These are phyloP conservation scores for Ogataea haglerorum DNA, from an alignment of 805 yeast species.

Conservation along the genomic window DNA sequence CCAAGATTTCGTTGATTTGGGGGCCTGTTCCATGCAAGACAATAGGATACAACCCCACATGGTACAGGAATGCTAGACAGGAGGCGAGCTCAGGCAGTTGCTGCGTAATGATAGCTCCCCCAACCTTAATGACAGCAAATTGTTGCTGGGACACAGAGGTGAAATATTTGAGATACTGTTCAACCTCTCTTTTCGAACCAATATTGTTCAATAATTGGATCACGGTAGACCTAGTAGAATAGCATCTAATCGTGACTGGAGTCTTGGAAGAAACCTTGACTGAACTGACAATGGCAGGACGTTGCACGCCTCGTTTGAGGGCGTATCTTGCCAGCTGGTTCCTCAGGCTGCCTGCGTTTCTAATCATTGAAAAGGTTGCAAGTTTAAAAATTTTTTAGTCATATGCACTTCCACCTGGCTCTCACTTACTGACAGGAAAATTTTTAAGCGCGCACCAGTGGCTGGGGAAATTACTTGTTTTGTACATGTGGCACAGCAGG, in stretches of 20 bases:
- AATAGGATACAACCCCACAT: conserved; percentile 95
- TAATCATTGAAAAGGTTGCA: conserved; percentile 9
- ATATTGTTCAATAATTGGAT: conserved; percentile 92
- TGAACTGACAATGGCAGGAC: conserved; percentile 9
- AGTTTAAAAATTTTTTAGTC: conserved; percentile 14
- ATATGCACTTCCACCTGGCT: neutral
- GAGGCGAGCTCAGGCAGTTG: conserved; percentile 91
- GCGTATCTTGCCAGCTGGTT: conserved; percentile 24
- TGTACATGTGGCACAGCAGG: conserved; percentile 1
- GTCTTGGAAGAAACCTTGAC: neutral
- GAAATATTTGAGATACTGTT: conserved; percentile 93
- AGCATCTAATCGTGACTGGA: conserved; percentile 23
- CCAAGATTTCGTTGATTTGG: conserved; percentile 91
- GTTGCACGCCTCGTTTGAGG: conserved; percentile 16
- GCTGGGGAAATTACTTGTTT: conserved; percentile 15
- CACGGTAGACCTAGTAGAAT: conserved; percentile 89
- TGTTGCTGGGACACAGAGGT: conserved; percentile 95
- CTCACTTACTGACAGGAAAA: conserved; percentile 4
- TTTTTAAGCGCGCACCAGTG: conserved; percentile 17
- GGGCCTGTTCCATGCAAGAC: conserved; percentile 99
- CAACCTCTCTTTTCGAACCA: conserved; percentile 97
- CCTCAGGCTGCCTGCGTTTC: conserved; percentile 14
- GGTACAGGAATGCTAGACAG: conserved; percentile 92
- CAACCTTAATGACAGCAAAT: conserved; percentile 97
- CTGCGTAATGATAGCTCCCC: conserved; percentile 98